Evolutionary conservation across 805 yeast genomes (phyloP), one percentile per base, ranked within the genome.

Genomic region (Kazachstania psychrophila): DNA sequence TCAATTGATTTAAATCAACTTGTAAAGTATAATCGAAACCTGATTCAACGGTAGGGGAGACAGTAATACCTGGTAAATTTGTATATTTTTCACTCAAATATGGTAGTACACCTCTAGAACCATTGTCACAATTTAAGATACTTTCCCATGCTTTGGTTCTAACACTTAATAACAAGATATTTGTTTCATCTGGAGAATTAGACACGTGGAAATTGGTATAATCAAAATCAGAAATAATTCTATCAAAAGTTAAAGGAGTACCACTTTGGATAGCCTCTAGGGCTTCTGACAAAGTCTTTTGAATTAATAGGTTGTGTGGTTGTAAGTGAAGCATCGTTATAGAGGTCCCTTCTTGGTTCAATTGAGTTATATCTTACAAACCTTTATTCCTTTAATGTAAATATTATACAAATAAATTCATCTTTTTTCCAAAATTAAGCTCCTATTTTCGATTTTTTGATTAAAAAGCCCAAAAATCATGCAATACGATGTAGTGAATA

Each of bases 161-260:
- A 36, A 58, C 45, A 34, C 61, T 54, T 33, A 60, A 28, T 25
- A 37, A 39, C 28, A 60, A 28, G 4, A 41, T 51, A 24, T 77
- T 60, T 63, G 80, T 84, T 42, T 75, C 68, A 3, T 28, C 33
- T 2, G 88, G 84, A n/a, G 49, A 38, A 39, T 51, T 89, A 33
- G 95, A 80, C 43, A 92, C 68, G 60, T 89, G 97, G 62, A 83
- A 88, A 22, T 92, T 83, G 34, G 96, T 94, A 64, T 86, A 86
- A 61, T 92, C 99, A 51, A 92, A 92, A 65, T 92, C 99, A 27
- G 94, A 79, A 44, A 92, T 75, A 43, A 89, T 77, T 59, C 96
- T 75, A 62, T 92, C 96, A 34, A 87, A 74, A 3, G 52, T 52
- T 30, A 58, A 42, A 10, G 62, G 58, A n/a, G 47, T 35, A 7